Base-by-base conservation (phyloP, 2,329 filamentous ascomycete genomes). In the Sporothrix sp. region DNA sequence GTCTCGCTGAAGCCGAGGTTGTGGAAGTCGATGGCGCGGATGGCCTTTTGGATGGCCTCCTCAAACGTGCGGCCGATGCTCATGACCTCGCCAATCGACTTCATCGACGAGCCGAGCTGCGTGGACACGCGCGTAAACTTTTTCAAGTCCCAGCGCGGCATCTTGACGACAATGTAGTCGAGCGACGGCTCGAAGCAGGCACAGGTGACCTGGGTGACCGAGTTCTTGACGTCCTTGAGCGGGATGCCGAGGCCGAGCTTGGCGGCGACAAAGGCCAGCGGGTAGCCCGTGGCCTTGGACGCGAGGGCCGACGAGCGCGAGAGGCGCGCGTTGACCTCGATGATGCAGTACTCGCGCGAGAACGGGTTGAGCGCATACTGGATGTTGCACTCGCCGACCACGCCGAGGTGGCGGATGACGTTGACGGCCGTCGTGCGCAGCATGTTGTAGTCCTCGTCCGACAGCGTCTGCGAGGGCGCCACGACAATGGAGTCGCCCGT, bases 51-150 rank as follows among this genome's bases (percentile, higher is more conserved):
- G 37, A 98, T 95, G 8, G 93, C 93, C 70, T 98, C 93, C 68
- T 98, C 93, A 60, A 98, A 98, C 1, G 87, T 95, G 58, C 93
- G 77, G 52, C 93, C 93, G 59, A 98, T 96, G 62, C 86, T 91
- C 93, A 98, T 97, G 58, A 98, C 93, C 67, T 98, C 93, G 63
- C 93, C 93, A 48, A 98, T 90, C 78, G 88, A 95, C 83, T 97
- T 98, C 93, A 98, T 98, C 11, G 91, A 95, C 3, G 93, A 97
- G 27, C 90, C 91, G 21, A 98, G 84, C 63, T 94, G 85, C 1
- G 90, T 97, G 4, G 91, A 97, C 20, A 97, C 93, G 58, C 93
- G 83, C 25, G 87, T 95, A 70, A 98, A 98, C 72, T 98, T 98
- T 76, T 97, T 97, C 63, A 98, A 71, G 70, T 98, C 93, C 93